Percentiles rank a stretch among this genome's conserved stretches.
Conservation (phyloP, 176 grass and related monocot species). For the Neostapfia colusana region DNA sequence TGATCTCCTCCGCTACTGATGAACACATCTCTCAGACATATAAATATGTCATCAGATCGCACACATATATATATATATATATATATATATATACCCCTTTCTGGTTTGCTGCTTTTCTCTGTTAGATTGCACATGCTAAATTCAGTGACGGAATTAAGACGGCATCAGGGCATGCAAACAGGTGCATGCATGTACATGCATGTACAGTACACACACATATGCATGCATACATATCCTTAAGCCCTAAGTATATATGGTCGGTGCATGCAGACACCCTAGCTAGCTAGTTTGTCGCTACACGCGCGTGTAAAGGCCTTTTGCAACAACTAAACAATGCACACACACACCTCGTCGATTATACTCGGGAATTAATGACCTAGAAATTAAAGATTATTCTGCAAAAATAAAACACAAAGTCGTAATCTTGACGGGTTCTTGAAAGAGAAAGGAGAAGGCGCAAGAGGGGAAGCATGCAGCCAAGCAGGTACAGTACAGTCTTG, state of each 20-base stretch:
- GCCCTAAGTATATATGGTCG: slow-evolving; percentile 23
- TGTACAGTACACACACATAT: neutral
- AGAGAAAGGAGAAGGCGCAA: neutral
- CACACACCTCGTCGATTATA: neutral
- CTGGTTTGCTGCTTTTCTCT: neutral
- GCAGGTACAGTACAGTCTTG: slow-evolving; percentile 8
- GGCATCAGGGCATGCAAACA: neutral
- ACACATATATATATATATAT: too few relatives aligned
- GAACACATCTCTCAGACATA: slow-evolving; percentile 11
- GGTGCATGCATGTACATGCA: neutral
- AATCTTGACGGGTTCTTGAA: neutral
- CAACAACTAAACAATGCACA: too few relatives aligned
- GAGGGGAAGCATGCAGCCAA: neutral
- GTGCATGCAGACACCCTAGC: neutral
- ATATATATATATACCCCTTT: too few relatives aligned
- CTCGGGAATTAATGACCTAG: too few relatives aligned
- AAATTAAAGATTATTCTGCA: neutral
- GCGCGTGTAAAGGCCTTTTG: neutral
- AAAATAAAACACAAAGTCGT: neutral
- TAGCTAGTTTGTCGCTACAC: neutral
- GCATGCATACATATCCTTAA: slow-evolving; percentile 29
- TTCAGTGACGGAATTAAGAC: neutral
- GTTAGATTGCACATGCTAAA: neutral
- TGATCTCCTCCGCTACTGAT: neutral
- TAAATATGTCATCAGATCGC: neutral